Evolutionary conservation across 1,139 yeast genomes (phyloP).

Genomic region (Suhomyces panamericanus): DNA sequence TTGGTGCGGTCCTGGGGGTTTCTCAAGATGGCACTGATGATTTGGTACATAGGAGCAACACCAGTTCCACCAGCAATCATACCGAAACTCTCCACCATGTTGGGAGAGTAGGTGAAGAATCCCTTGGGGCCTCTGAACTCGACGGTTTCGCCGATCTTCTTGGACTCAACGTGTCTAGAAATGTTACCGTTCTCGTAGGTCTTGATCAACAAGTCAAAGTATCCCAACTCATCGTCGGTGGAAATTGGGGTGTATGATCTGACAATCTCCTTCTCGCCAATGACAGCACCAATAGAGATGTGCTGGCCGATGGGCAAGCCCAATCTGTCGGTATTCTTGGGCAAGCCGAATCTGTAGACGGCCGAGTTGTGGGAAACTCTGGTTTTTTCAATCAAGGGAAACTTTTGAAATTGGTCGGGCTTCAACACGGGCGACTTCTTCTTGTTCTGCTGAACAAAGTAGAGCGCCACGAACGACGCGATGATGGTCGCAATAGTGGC

Average conservation of each 20-base stretch:
- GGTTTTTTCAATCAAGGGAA: slow-evolving; percentile 81
- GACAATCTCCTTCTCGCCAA: slow-evolving; percentile 79
- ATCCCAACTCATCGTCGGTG: slow-evolving; percentile 80
- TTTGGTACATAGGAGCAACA: slow-evolving; percentile 92
- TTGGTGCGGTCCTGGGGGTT: slow-evolving; percentile 78
- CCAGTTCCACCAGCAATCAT: slow-evolving; percentile 97
- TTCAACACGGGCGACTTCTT: slow-evolving; percentile 56
- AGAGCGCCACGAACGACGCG: slow-evolving; percentile 37
- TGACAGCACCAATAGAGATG: slow-evolving; percentile 70
- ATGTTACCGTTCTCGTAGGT: slow-evolving; percentile 92
- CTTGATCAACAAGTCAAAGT: slow-evolving; percentile 86
- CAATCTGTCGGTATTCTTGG: slow-evolving; percentile 68
- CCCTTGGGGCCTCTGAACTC: slow-evolving; percentile 90
- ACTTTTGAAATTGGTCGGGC: slow-evolving; percentile 70
- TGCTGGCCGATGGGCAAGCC: slow-evolving; percentile 97
- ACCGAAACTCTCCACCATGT: slow-evolving; percentile 70
- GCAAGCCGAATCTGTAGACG: slow-evolving; percentile 81
- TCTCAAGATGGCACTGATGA: slow-evolving; percentile 72
- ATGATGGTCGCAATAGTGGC: slow-evolving; percentile 48
- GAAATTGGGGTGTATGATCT: slow-evolving; percentile 96
- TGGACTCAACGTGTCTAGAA: slow-evolving; percentile 70
- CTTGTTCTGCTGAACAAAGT: slow-evolving; percentile 36
- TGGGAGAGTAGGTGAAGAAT: slow-evolving; percentile 79
- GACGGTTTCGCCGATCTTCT: slow-evolving; percentile 50
- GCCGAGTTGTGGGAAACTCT: slow-evolving; percentile 81